Percentiles rank a stretch among this genome's conserved stretches.
These are phyloP conservation scores for Metschnikowia lunata DNA, from an alignment of 805 yeast species.

Conservation along the genomic window DNA sequence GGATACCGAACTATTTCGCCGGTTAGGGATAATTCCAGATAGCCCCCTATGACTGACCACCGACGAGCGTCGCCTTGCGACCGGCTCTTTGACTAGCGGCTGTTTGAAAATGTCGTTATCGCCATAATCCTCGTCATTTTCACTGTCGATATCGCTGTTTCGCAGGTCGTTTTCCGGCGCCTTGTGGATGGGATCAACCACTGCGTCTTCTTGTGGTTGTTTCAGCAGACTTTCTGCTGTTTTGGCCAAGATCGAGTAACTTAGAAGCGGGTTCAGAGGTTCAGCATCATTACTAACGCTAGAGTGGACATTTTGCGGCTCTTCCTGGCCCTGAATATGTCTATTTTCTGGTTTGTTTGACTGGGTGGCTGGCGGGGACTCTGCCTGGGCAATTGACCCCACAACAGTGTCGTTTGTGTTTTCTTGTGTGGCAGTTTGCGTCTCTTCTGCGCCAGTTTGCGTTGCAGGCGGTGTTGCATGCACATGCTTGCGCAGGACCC, in stretches of 20 bases:
- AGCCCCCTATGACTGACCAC: conserved; percentile 31
- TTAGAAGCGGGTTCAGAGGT: background rate
- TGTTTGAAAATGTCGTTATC: conserved; percentile 32
- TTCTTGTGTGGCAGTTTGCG: background rate
- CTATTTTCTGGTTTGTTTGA: background rate
- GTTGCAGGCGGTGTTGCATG: conserved; percentile 17
- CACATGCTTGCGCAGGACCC: conserved; percentile 19
- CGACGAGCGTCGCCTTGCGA: conserved; percentile 26
- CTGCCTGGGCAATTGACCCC: background rate
- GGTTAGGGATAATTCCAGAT: conserved; percentile 29
- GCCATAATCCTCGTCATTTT: conserved; percentile 18
- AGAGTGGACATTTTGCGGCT: background rate
- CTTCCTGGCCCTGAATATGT: background rate
- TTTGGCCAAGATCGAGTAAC: conserved; percentile 1
- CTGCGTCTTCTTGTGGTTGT: conserved; percentile 13
- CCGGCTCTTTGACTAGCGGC: conserved; percentile 15
- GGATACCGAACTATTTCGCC: conserved; percentile 23
- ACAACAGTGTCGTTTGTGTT: background rate
- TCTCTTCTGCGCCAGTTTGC: conserved; percentile 1
- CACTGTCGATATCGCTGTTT: conserved; percentile 15
- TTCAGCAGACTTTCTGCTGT: background rate
- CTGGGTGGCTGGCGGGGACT: conserved; percentile 5
- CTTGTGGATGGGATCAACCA: conserved; percentile 27
- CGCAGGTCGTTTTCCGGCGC: conserved; percentile 9
- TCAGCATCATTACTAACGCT: no score